Evolutionary conservation across 495 filamentous ascomycete species (phyloP), one percentile per base, ranked within the genome.

Genomic region (Aspergillus cavernicola): DNA sequence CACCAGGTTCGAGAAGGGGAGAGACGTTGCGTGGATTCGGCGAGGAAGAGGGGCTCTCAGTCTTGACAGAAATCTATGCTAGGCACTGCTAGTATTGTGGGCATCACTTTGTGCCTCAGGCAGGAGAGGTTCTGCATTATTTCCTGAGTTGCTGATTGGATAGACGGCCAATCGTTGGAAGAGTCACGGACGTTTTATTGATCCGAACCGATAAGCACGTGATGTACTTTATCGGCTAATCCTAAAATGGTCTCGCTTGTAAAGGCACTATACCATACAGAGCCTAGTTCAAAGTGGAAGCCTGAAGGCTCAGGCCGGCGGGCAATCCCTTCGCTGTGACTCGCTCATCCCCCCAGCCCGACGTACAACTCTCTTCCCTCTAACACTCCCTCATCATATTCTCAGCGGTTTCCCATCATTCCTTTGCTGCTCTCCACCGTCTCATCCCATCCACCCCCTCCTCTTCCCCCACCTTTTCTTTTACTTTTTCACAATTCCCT

Each of bases 321-420:
- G 56, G 45, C 39, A 62, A 60, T 65, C 55, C 60, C 58, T 67
- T 62, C 63, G 64, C 65, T 59, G 61, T 59, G 57, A 66, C 64
- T 65, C 60, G 58, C 51, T 52, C 64, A 47, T 47, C 52, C 60
- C 57, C 58, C 59, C 55, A 57, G 42, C 39, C 64, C 53, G 60
- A 64, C 61, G 58, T 59, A 48, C 59, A 64, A 64, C 61, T 63
- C 60, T 58, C 60, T 53, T 57, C 60, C 57, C 56, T 61, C 54
- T 64, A 46, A 63, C 60, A 54, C 65, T 66, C 65, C 59, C 59
- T 63, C 63, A 57, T 59, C 59, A 60, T 58, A 59, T 65, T 60
- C 56, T 59, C 62, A 64, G 61, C 55, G 55, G 60, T 38, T 52
- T 58, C 56, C 51, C 60, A 57, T 60, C 52, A 56, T 53, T 47